Percentiles rank a stretch among this genome's conserved stretches.
These are phyloP conservation scores for Dryadomyces sulphureus DNA, from an alignment of 2,329 filamentous ascomycete genomes.

Conservation along the genomic window DNA sequence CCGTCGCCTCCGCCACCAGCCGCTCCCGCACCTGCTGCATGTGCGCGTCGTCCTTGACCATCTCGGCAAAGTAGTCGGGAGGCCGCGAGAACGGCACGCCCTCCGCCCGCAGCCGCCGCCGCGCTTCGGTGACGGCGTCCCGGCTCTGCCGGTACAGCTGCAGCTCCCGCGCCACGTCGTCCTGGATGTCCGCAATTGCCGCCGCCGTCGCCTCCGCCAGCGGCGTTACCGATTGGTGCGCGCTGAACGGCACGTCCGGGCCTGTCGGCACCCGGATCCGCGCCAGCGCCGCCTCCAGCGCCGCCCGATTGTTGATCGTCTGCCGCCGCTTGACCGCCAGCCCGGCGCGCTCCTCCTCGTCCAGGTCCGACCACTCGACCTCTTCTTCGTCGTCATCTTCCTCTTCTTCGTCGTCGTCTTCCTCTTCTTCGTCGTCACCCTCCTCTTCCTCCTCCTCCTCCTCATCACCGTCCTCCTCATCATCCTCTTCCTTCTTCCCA, in stretches of 20 bases:
- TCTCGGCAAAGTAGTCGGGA: slow-evolving; percentile 94
- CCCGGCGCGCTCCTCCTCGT: slow-evolving; percentile 65
- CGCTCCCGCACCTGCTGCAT: slow-evolving; percentile 96
- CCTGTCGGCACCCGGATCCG: slow-evolving; percentile 59
- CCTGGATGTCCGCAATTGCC: slow-evolving; percentile 68
- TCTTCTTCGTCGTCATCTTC: slow-evolving; percentile 56
- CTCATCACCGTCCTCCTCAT: slow-evolving; percentile 37
- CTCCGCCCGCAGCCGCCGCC: slow-evolving; percentile 64
- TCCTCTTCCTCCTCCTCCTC: slow-evolving; percentile 26
- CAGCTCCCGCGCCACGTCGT: slow-evolving; percentile 83
- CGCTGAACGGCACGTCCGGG: slow-evolving; percentile 52
- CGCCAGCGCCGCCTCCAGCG: slow-evolving; percentile 64
- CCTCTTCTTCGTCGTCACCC: slow-evolving; percentile 16
- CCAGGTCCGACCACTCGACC: slow-evolving; percentile 70
- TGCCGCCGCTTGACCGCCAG: slow-evolving; percentile 81
- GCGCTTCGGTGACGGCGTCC: slow-evolving; percentile 59
- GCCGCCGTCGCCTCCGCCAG: slow-evolving; percentile 42
- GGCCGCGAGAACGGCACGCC: slow-evolving; percentile 76
- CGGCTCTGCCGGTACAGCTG: slow-evolving; percentile 87
- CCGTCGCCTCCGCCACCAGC: slow-evolving; percentile 78
- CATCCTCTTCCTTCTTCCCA: slow-evolving; percentile 63
- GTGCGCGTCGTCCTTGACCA: slow-evolving; percentile 96
- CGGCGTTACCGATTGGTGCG: slow-evolving; percentile 65
- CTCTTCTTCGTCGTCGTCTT: slow-evolving; percentile 28
- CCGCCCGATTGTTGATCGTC: slow-evolving; percentile 93